These are phyloP conservation scores for Bipolaris gigantea DNA, from an alignment of 2,329 filamentous ascomycete genomes.

Conservation along the genomic window DNA sequence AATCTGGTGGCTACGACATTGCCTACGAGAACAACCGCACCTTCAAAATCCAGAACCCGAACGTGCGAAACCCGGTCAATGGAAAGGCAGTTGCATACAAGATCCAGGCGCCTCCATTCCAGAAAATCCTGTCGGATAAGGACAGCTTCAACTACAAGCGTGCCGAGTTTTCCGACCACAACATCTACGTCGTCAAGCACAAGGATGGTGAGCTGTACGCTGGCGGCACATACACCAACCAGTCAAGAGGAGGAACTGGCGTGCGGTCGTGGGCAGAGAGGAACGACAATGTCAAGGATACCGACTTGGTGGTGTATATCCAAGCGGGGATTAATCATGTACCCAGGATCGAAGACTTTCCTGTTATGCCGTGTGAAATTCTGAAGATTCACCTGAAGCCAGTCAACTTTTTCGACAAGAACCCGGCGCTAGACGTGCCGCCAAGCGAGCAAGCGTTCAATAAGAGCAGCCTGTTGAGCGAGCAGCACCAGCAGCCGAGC, in stretches of 20 bases:
- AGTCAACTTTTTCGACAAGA: constrained; percentile 62
- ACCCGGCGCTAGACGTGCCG: constrained; percentile 62
- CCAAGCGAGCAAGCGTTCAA: constrained; percentile 55
- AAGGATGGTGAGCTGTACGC: constrained; percentile 62
- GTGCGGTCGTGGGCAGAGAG: constrained; percentile 54
- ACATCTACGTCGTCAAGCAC: constrained; percentile 61
- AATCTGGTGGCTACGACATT: constrained; percentile 56
- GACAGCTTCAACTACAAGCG: constrained; percentile 60
- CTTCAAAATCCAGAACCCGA: constrained; percentile 55
- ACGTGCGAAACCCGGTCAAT: constrained; percentile 51
- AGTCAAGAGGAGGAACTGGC: constrained; percentile 57
- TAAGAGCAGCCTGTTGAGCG: constrained; percentile 41
- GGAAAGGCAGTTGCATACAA: constrained; percentile 55
- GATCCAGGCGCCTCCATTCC: constrained; percentile 53
- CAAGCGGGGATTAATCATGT: constrained; percentile 63
- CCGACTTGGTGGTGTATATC: constrained; percentile 60
- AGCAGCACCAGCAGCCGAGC: constrained; percentile 44
- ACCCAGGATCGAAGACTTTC: constrained; percentile 51
- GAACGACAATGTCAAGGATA: constrained; percentile 58
- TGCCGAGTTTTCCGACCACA: constrained; percentile 61
- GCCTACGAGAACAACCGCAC: constrained; percentile 49
- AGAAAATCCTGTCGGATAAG: constrained; percentile 56
- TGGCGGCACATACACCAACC: constrained; percentile 63
- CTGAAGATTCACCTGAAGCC: constrained; percentile 61
- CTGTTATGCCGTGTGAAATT: constrained; percentile 53